Conservation (phyloP, 1,139 yeast species). For the Geotrichum reessii region DNA sequence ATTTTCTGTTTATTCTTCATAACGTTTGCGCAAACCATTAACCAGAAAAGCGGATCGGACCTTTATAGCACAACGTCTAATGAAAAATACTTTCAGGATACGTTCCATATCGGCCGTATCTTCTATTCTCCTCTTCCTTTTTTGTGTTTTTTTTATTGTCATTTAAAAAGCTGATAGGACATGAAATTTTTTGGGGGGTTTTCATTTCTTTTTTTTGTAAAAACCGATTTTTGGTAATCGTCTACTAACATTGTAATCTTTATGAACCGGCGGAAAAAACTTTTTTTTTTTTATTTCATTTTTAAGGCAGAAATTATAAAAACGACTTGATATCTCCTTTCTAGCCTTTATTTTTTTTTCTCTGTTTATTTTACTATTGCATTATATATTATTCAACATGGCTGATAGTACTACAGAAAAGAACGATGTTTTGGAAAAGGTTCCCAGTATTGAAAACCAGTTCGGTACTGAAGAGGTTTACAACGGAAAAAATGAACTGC, state of each 20-base stretch:
- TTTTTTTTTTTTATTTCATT: neutral
- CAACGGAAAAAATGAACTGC: conserved; percentile 15
- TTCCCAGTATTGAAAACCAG: neutral
- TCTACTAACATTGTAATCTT: neutral
- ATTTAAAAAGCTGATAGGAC: neutral
- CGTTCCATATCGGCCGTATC: neutral
- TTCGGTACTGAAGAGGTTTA: conserved; percentile 14
- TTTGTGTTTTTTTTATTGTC: neutral
- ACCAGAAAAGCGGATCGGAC: neutral
- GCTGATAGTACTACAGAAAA: neutral
- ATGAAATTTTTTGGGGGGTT: neutral
- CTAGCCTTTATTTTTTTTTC: neutral
- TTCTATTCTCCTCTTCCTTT: neutral
- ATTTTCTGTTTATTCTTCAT: neutral
- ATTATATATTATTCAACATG: neutral
- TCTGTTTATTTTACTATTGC: neutral
- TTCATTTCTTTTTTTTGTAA: neutral
- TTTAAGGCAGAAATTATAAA: neutral
- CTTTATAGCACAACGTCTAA: neutral
- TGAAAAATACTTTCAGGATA: neutral
- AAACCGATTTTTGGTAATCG: neutral
- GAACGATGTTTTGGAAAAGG: neutral
- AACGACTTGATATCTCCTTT: neutral
- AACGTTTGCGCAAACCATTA: neutral
- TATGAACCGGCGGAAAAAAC: neutral